Base-by-base conservation (phyloP, 352 stramenopile genomes). In the Phytophthora podocarpi region DNA sequence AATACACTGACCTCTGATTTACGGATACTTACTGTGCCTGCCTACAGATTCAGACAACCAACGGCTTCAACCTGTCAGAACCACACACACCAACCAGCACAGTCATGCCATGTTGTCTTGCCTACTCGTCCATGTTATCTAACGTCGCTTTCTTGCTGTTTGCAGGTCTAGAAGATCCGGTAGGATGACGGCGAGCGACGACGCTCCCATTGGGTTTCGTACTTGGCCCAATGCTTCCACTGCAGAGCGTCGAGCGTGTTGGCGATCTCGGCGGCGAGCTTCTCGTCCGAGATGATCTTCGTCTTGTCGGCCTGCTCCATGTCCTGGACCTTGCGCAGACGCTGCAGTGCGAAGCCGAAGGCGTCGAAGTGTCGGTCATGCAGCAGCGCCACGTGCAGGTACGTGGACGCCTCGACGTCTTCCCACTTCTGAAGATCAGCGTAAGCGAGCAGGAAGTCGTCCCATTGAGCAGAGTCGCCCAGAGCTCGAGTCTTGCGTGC, bases 391-490 rank as follows among this genome's bases (percentile, higher is more conserved):
- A 91, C 82, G 26, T 85, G 67, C 35, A 92, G 40, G 39, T 79
- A 85, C 58, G 76, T 68, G 21, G 72, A 37, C 43, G 71, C 65
- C 20, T 91, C 80, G 1, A 88, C 75, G 53, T 95, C 85, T 21
- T 67, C 80, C 86, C 86, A 95, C 59, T 95, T 87, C 48, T 91
- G 73, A 2, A 95, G 78, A 40, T 58, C 64, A 1, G 63, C 43
- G 46, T 80, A 89, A n/a, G 70, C 60, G 7, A 57, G 12, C n/a
- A 76, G 24, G 40, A 95, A 93, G 20, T 67, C 66, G 24, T 84
- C 71, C 76, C 76, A 88, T 55, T 90, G 53, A 5, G 50, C 71
- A 1, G 53, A 58, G 58, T 92, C 76, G 3, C 84, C 82, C 4
- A 92, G 47, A n/a, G 86, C 86, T 31, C 86, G 86, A n/a, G 82